Evolutionary conservation across 2,329 filamentous ascomycete species (phyloP).

Genomic region (Aspergillus fijiensis): DNA sequence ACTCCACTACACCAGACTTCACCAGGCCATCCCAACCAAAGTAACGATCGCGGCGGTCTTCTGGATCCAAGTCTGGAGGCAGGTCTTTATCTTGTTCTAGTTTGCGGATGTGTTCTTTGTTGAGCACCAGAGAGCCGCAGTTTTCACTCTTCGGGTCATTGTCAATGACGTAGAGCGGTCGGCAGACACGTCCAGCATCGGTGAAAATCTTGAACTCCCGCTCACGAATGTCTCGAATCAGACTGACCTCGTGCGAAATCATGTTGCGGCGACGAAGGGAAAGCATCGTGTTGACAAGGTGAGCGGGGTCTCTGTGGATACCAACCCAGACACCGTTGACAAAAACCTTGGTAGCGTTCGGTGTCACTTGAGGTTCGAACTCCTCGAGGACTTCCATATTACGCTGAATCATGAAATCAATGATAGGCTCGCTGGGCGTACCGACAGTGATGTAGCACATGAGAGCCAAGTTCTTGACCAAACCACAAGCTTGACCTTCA

Average conservation of each 20-base stretch:
- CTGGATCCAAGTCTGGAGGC: constrained; percentile 58
- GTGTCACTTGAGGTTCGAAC: constrained; percentile 80
- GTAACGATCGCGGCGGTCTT: constrained; percentile 59
- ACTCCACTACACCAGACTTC: constrained; percentile 83
- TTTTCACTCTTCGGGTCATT: constrained; percentile 74
- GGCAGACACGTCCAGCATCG: constrained; percentile 90
- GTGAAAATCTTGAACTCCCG: constrained; percentile 99
- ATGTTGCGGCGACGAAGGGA: constrained; percentile 76
- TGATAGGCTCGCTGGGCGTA: constrained; percentile 83
- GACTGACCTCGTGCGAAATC: constrained; percentile 87
- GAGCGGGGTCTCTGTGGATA: constrained; percentile 83
- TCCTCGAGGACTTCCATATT: constrained; percentile 97
- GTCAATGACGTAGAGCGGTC: constrained; percentile 90
- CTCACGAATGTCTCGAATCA: constrained; percentile 94
- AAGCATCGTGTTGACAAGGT: constrained; percentile 76
- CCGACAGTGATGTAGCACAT: constrained; percentile 99
- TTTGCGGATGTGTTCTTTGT: constrained; percentile 75
- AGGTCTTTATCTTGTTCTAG: constrained; percentile 72
- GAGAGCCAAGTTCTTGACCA: constrained; percentile 95
- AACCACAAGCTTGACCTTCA: constrained; percentile 95
- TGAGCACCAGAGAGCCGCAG: constrained; percentile 75
- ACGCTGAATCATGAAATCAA: constrained; percentile 92
- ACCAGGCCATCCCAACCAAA: constrained; percentile 90
- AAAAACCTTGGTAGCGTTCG: constrained; percentile 95
- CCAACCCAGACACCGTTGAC: constrained; percentile 98